A percentile compares a stretch with the other conserved stretches of the same genome.
Conservation (phyloP, 2,329 filamentous ascomycete species). For the Fusarium kyushuense region DNA sequence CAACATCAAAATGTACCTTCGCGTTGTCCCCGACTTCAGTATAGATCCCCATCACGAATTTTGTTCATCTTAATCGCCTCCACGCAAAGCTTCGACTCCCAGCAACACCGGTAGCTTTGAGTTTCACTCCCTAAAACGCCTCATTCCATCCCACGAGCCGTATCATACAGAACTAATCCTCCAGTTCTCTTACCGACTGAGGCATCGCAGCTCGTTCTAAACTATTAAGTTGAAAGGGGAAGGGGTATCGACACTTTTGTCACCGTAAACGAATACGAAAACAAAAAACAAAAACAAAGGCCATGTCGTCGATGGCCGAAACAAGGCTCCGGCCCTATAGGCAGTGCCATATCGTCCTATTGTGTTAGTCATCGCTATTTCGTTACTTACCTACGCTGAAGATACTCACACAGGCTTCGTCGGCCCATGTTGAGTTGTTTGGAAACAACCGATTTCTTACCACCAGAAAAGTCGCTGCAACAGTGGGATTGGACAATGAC, state of each 20-base stretch:
- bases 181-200: slow-evolving; percentile 33
- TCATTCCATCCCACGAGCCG: slow-evolving; percentile 36
- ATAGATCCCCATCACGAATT: slow-evolving; percentile 25
- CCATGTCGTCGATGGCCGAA: slow-evolving; percentile 12
- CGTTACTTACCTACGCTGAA: slow-evolving; percentile 34
- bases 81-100: slow-evolving; percentile 13
- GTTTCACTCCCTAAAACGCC: slow-evolving; percentile 34
- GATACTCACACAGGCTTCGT: neutral
- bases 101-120: slow-evolving; percentile 21
- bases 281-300: slow-evolving; percentile 33
- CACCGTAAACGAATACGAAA: slow-evolving; percentile 24
- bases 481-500: slow-evolving; percentile 9
- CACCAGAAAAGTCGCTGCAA: slow-evolving; percentile 33
- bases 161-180: slow-evolving; percentile 33
- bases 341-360: slow-evolving; percentile 31
- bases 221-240: slow-evolving; percentile 31
- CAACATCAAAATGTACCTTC: slow-evolving; percentile 16
- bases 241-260: slow-evolving; percentile 45
- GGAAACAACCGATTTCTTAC: slow-evolving; percentile 39
- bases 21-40: slow-evolving; percentile 10
- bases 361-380: slow-evolving; percentile 32
- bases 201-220: slow-evolving; percentile 20
- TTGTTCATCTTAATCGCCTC: slow-evolving; percentile 10
- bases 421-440: slow-evolving; percentile 15
- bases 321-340: neutral